phyloP scores from a whole-genome alignment of 345 rosid genomes.

The Salix exigua region DNA sequence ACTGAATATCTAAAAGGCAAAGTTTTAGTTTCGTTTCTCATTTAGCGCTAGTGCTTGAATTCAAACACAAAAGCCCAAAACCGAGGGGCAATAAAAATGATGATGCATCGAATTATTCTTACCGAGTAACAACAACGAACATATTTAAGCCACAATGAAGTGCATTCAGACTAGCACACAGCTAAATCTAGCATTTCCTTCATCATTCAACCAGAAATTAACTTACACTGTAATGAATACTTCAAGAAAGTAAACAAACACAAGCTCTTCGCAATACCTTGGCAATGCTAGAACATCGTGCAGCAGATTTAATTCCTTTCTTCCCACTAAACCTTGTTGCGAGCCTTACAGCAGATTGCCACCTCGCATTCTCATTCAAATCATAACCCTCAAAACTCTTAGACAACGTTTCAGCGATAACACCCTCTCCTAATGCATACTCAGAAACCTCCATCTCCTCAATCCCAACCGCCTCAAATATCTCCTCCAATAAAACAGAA shows the following conservation, averaged over 20 bases:
- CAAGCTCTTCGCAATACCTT: constrained; percentile 37
- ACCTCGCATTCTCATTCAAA: constrained; percentile 53
- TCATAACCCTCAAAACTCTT: constrained; percentile 42
- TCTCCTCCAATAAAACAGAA: constrained; percentile 59
- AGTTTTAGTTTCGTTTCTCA: neutral
- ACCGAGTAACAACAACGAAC: neutral
- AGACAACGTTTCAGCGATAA: constrained; percentile 52
- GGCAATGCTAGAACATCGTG: constrained; percentile 51
- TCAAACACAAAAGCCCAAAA: neutral
- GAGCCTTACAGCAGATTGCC: constrained; percentile 51
- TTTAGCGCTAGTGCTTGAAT: neutral
- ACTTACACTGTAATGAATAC: too few relatives aligned
- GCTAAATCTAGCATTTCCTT: neutral
- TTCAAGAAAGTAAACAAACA: neutral
- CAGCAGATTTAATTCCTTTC: constrained; percentile 47
- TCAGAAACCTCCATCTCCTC: constrained; percentile 67
- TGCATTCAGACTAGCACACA: neutral
- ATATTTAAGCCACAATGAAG: neutral
- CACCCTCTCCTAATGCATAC: constrained; percentile 63
- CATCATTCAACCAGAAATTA: neutral
- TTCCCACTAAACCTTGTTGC: constrained; percentile 46
- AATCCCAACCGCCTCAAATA: constrained; percentile 53
- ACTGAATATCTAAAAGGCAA: neutral
- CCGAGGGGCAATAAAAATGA: neutral
- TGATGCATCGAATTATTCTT: neutral